Evolutionary conservation across 2,329 filamentous ascomycete genomes (phyloP).

Genomic region (Botrytis fragariae): DNA sequence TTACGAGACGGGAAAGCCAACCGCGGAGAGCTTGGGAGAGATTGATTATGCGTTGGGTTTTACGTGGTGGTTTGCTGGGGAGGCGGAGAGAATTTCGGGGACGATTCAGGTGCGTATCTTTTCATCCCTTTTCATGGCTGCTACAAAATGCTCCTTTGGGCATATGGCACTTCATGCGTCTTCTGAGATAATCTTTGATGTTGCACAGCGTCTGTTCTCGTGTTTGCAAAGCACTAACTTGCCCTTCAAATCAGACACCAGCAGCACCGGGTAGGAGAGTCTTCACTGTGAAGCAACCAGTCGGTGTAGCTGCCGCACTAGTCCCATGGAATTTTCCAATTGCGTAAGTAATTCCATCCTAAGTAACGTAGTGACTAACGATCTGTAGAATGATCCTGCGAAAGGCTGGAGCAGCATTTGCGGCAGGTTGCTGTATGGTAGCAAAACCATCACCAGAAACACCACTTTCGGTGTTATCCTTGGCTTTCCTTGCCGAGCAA

Average conservation of each 20-base stretch:
- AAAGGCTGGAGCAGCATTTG: conserved; percentile 65
- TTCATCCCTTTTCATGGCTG: not conserved
- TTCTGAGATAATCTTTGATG: not conserved
- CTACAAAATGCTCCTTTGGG: not conserved
- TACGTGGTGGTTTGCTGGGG: conserved; percentile 56
- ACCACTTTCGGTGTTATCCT: conserved; percentile 53
- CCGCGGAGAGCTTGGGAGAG: conserved; percentile 51
- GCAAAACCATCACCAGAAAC: conserved; percentile 70
- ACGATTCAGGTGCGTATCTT: conserved; percentile 43
- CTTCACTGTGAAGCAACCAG: conserved; percentile 72
- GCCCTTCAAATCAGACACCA: conserved; percentile 43
- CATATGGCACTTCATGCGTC: too few species aligned
- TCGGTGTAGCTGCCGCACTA: conserved; percentile 65
- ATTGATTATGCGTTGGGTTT: conserved; percentile 53
- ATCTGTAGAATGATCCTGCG: conserved; percentile 54
- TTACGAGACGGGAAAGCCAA: conserved; percentile 56
- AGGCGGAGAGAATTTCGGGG: conserved; percentile 62
- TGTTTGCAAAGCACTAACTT: not conserved
- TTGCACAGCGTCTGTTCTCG: not conserved
- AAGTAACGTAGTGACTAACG: not conserved
- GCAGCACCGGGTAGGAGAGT: conserved; percentile 61
- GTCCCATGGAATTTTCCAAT: conserved; percentile 74
- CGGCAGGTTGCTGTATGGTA: conserved; percentile 73
- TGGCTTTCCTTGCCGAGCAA: conserved; percentile 53
- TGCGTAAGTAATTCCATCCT: conserved; percentile 42